Evolutionary conservation across 768 basidiomycete species (phyloP).

Genomic region (Trametes villosa): DNA sequence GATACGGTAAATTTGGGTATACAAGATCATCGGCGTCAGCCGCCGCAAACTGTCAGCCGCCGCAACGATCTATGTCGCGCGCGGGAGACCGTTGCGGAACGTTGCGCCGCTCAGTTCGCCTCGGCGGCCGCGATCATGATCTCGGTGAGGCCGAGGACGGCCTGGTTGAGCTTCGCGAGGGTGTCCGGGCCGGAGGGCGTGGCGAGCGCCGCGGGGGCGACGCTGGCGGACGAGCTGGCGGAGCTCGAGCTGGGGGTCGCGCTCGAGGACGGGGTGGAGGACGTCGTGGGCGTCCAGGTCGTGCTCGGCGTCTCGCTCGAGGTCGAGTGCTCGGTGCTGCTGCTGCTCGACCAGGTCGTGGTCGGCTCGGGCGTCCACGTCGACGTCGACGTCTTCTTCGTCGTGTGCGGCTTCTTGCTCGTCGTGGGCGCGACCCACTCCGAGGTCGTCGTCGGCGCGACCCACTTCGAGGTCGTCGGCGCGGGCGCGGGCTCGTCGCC

Average conservation of each 20-base stretch:
- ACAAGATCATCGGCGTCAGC: neutral
- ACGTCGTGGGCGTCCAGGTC: conserved; percentile 1
- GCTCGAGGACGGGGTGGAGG: conserved; percentile 9
- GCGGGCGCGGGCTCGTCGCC: conserved; percentile 31
- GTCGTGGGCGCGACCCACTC: neutral
- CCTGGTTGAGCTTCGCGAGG: conserved; percentile 40
- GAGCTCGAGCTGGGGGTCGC: conserved; percentile 5
- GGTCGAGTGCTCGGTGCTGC: conserved; percentile 1
- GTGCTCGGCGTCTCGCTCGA: conserved; percentile 18
- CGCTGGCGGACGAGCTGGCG: conserved; percentile 24
- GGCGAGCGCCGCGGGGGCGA: conserved; percentile 32
- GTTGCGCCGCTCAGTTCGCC: neutral
- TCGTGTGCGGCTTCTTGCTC: conserved; percentile 10
- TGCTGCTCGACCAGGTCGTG: conserved; percentile 10
- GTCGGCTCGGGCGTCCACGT: conserved; percentile 17
- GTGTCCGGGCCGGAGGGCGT: conserved; percentile 37
- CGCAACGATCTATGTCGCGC: neutral
- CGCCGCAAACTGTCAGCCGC: neutral
- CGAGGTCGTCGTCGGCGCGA: conserved; percentile 30
- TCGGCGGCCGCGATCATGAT: conserved; percentile 29
- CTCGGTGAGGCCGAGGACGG: conserved; percentile 33
- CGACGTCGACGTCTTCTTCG: conserved; percentile 26
- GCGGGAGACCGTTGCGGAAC: neutral
- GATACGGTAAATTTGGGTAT: conserved; percentile 4
- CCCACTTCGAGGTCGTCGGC: conserved; percentile 18